These are phyloP conservation scores for Massarina eburnea DNA, from an alignment of 2,329 filamentous ascomycete genomes.

Conservation along the genomic window DNA sequence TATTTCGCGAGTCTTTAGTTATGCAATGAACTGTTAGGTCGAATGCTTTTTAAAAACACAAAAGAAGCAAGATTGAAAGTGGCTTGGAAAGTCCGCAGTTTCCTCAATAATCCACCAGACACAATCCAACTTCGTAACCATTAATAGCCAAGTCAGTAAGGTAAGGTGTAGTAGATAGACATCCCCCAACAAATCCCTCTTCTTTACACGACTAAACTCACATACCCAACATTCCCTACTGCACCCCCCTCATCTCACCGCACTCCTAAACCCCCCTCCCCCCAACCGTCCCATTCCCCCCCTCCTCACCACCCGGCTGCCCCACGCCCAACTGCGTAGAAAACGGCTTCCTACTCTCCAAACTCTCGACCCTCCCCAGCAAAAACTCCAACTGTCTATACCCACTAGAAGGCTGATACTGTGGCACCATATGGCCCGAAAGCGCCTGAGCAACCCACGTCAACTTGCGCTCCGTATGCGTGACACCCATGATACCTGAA, in stretches of 20 bases:
- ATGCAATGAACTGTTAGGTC: no score
- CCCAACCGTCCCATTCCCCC: background rate
- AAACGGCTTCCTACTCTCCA: conserved; percentile 45
- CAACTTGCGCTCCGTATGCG: conserved; percentile 73
- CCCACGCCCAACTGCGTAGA: conserved; percentile 23
- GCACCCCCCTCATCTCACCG: background rate
- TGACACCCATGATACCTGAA: conserved; percentile 68
- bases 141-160: no score
- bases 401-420: conserved; percentile 68
- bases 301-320: background rate
- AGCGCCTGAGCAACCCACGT: conserved; percentile 68
- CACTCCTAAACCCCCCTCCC: background rate
- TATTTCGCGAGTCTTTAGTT: no score
- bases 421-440: conserved; percentile 67
- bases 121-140: no score
- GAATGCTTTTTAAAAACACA: no score
- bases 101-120: no score
- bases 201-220: no score
- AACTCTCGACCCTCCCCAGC: conserved; percentile 66
- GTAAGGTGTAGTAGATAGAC: no score
- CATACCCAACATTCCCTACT: no score
- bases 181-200: no score
- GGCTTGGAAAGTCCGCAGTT: no score
- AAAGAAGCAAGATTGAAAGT: no score
- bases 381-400: conserved; percentile 76